These are phyloP conservation scores for Metarhizium robertsii DNA, from an alignment of 2,329 filamentous ascomycete species.

Conservation along the genomic window DNA sequence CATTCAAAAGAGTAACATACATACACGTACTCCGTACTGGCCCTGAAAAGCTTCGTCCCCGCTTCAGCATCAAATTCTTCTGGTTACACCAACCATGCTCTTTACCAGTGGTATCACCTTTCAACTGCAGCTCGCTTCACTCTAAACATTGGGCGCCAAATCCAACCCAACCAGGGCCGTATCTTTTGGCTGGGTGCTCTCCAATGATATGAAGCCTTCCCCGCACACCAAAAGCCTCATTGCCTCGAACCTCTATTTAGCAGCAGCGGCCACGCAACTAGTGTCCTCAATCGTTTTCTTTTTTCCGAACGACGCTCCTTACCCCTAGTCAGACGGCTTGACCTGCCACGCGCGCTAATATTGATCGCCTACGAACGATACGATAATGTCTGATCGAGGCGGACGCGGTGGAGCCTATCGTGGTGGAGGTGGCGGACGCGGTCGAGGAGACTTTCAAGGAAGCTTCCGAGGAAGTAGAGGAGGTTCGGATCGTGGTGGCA, in stretches of 20 bases:
- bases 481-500: constrained; percentile 5
- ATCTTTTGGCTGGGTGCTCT: no score
- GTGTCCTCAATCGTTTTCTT: neutral
- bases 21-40: no score
- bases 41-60: no score
- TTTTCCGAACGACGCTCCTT: neutral
- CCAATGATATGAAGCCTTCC: neutral
- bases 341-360: neutral
- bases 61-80: no score
- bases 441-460: constrained; percentile 8
- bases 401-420: constrained; percentile 11
- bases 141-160: neutral
- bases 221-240: neutral
- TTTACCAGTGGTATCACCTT: neutral
- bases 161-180: neutral
- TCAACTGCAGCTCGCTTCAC: neutral
- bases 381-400: constrained; percentile 18
- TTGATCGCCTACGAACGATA: neutral
- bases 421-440: constrained; percentile 10
- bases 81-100: neutral
- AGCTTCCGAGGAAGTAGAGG: constrained; percentile 10
- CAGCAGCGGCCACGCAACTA: no score
- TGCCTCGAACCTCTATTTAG: neutral
- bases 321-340: neutral
- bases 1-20: no score